Evolutionary conservation across 176 grass and related monocot species (phyloP).

Genomic region (Eleusine indica): DNA sequence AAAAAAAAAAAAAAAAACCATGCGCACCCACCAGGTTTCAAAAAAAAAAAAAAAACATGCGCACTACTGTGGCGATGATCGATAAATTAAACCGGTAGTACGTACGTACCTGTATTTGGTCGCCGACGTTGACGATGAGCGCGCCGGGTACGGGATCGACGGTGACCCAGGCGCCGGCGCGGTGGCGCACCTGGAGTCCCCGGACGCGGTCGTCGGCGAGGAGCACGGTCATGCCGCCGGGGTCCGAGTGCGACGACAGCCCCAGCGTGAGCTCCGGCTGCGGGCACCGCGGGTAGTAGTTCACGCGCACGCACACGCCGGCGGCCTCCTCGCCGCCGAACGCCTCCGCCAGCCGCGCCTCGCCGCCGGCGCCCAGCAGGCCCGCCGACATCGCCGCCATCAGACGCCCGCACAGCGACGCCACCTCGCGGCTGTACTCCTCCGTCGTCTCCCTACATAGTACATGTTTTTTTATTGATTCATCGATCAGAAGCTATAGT

Average conservation of each 20-base stretch:
- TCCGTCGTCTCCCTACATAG: slow-evolving; percentile 50
- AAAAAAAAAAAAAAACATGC: no score
- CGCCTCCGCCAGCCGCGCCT: slow-evolving; percentile 43
- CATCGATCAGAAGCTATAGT: no score
- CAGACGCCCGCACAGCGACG: slow-evolving; percentile 54
- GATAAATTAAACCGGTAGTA: no score
- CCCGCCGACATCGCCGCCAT: slow-evolving; percentile 58
- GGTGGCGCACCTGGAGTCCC: slow-evolving; percentile 70
- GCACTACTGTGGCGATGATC: no score
- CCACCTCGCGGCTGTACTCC: slow-evolving; percentile 65
- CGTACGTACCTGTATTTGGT: slow-evolving; percentile 74
- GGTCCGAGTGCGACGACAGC: slow-evolving; percentile 80
- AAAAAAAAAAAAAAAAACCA: no score
- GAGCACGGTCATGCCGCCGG: slow-evolving; percentile 79
- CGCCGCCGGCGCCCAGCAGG: slow-evolving; percentile 20
- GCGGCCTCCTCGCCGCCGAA: slow-evolving; percentile 60
- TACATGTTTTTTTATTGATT: no score
- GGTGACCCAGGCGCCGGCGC: slow-evolving; percentile 53
- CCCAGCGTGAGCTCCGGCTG: slow-evolving; percentile 90
- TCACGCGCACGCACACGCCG: slow-evolving; percentile 68
- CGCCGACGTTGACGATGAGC: slow-evolving; percentile 83
- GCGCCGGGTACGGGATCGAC: slow-evolving; percentile 61
- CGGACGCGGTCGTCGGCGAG: slow-evolving; percentile 69
- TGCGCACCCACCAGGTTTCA: no score
- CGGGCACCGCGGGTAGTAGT: slow-evolving; percentile 96